These are phyloP conservation scores for Mycena floridula DNA, from an alignment of 768 basidiomycete species.

Conservation along the genomic window DNA sequence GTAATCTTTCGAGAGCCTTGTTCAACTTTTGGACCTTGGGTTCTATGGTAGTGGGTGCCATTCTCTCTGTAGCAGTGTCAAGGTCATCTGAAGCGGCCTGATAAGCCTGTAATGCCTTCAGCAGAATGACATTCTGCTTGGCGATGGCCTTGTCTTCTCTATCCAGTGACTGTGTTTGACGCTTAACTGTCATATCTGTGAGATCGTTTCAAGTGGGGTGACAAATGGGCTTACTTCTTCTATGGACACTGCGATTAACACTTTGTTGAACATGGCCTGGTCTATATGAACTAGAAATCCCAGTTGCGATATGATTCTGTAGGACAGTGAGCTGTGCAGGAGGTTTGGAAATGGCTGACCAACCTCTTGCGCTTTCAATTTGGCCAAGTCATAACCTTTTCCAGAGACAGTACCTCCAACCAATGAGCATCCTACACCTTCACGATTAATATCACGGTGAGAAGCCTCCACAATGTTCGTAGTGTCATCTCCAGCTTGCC, in stretches of 20 bases:
- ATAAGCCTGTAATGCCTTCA: background rate
- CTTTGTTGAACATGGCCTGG: background rate
- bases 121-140: background rate
- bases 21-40: too few relatives aligned
- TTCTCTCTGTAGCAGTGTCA: background rate
- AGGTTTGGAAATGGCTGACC: too few relatives aligned
- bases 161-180: background rate
- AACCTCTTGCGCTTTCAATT: conserved; percentile 1
- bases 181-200: background rate
- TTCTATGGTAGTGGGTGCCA: too few relatives aligned
- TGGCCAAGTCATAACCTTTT: conserved; percentile 1
- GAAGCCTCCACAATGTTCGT: conserved; percentile 19
- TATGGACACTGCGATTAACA: background rate
- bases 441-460: conserved; percentile 17
- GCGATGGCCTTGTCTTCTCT: background rate
- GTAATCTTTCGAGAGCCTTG: too few relatives aligned
- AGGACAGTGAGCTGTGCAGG: background rate
- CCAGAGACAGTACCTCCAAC: conserved; percentile 4
- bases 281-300: background rate
- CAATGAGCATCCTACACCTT: conserved; percentile 11
- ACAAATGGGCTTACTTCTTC: background rate
- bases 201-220: background rate
- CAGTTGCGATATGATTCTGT: background rate
- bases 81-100: too few relatives aligned
- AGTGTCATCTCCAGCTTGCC: conserved; percentile 16